A percentile compares a stretch with the other conserved stretches of the same genome.
Conservation (phyloP, 352 stramenopile genomes). For the Phytophthora pseudosyringae region DNA sequence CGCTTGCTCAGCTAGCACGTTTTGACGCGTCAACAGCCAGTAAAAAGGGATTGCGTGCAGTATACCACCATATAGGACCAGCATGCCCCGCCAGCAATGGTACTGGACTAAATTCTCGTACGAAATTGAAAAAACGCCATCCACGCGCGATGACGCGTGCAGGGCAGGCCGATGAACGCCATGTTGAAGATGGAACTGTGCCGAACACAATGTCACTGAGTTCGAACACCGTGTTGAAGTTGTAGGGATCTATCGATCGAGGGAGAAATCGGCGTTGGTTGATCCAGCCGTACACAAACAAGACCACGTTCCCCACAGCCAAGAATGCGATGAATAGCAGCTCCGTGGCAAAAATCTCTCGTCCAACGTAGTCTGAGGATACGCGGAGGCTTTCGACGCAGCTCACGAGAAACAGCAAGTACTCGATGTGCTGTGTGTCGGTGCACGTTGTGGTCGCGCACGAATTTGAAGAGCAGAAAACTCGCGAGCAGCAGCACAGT, state of each 20-base stretch:
- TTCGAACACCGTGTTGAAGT: conserved; percentile 55
- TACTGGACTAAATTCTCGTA: conserved; percentile 71
- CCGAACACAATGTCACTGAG: conserved; percentile 49
- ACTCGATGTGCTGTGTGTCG: conserved; percentile 44
- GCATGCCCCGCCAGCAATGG: conserved; percentile 60
- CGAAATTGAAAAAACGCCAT: conserved; percentile 71
- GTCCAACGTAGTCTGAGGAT: conserved; percentile 17
- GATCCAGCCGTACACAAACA: conserved; percentile 61
- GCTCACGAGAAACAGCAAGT: conserved; percentile 44
- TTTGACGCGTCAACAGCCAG: conserved; percentile 48
- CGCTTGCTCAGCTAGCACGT: conserved; percentile 38
- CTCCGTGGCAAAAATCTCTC: conserved; percentile 59
- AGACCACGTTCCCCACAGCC: conserved; percentile 54
- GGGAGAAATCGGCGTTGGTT: conserved; percentile 42
- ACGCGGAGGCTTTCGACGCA: conserved; percentile 53
- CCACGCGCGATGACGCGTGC: conserved; percentile 66
- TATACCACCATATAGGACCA: conserved; percentile 44
- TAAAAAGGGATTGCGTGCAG: conserved; percentile 56
- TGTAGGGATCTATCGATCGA: conserved; percentile 38
- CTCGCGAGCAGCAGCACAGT: conserved; percentile 51
- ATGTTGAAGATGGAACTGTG: conserved; percentile 66
- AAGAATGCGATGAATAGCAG: conserved; percentile 58
- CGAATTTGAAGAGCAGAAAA: conserved; percentile 49
- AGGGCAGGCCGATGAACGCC: conserved; percentile 65
- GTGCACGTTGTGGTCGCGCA: conserved; percentile 48